These are phyloP conservation scores for Alternaria sp. DNA, from an alignment of 2,329 filamentous ascomycete species.

Conservation along the genomic window DNA sequence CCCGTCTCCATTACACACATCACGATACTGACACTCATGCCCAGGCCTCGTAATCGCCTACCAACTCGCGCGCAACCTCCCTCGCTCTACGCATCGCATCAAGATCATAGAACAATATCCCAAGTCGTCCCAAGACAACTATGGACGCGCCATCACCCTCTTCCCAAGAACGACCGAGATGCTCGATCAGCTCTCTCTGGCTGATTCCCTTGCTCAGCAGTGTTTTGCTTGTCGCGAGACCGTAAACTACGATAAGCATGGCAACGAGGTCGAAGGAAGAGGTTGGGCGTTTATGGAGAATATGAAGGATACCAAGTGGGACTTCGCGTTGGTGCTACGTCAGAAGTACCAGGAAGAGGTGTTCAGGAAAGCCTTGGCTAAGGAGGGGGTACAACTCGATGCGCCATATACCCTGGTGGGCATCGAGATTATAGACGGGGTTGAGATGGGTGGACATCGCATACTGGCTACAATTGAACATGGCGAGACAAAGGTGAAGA, in stretches of 20 bases:
- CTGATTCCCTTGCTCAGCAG: conserved; percentile 58
- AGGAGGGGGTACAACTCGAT: conserved; percentile 47
- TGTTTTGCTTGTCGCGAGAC: conserved; percentile 61
- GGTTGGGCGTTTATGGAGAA: conserved; percentile 62
- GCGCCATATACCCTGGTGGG: conserved; percentile 47
- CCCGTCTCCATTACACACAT: no score
- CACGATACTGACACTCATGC: conserved; percentile 1
- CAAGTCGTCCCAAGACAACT: conserved; percentile 59
- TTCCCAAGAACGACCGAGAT: conserved; percentile 61
- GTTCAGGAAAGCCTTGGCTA: conserved; percentile 53
- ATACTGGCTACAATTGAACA: conserved; percentile 41
- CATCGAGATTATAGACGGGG: conserved; percentile 49
- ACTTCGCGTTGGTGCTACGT: conserved; percentile 61
- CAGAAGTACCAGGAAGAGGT: conserved; percentile 64
- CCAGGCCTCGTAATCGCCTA: conserved; percentile 49
- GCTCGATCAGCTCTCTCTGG: conserved; percentile 60
- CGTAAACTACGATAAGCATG: conserved; percentile 56
- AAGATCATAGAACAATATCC: conserved; percentile 58
- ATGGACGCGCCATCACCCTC: conserved; percentile 62
- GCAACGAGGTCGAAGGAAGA: conserved; percentile 54
- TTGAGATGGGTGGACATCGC: conserved; percentile 29
- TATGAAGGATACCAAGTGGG: conserved; percentile 60
- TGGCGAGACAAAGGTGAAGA: conserved; percentile 31
- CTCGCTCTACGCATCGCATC: conserved; percentile 48
- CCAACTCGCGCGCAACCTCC: conserved; percentile 55